phyloP scores from a whole-genome alignment of 495 filamentous ascomycete species.

The Polyplosphaeria fusca region DNA sequence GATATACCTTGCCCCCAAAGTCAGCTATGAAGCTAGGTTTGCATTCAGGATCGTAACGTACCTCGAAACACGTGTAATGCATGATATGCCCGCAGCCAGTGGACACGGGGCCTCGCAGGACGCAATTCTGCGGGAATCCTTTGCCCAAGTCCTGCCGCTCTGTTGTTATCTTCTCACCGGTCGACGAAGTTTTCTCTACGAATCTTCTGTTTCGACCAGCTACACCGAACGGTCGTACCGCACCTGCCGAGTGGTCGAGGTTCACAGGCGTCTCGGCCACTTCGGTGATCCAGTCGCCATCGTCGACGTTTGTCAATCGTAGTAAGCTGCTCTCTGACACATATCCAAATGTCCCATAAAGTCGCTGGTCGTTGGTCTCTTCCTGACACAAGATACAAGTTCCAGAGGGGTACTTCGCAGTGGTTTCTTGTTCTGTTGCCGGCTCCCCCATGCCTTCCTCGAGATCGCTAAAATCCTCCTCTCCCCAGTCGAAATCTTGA shows the following conservation, averaged over 20 bases:
- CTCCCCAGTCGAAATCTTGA: slow-evolving; percentile 84
- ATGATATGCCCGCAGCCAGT: slow-evolving; percentile 97
- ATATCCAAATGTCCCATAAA: slow-evolving; percentile 89
- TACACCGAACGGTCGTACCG: slow-evolving; percentile 82
- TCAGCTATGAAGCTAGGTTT: too few relatives aligned
- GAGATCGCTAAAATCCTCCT: slow-evolving; percentile 62
- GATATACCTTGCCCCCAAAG: too few relatives aligned
- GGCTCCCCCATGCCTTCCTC: slow-evolving; percentile 59
- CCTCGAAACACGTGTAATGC: slow-evolving; percentile 95
- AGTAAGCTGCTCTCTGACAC: slow-evolving; percentile 84
- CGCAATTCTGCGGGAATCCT: slow-evolving; percentile 71
- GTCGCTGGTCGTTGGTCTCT: slow-evolving; percentile 80
- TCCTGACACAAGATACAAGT: slow-evolving; percentile 97
- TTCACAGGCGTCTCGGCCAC: slow-evolving; percentile 70
- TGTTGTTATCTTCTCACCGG: slow-evolving; percentile 64
- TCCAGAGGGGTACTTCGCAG: slow-evolving; percentile 90
- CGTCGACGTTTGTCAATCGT: slow-evolving; percentile 76
- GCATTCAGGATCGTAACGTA: too few relatives aligned
- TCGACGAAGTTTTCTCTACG: slow-evolving; percentile 69
- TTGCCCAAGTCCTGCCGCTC: slow-evolving; percentile 83
- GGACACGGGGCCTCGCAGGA: slow-evolving; percentile 73
- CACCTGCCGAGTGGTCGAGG: slow-evolving; percentile 78
- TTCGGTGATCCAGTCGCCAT: slow-evolving; percentile 81
- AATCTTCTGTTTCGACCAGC: slow-evolving; percentile 76
- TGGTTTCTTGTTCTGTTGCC: slow-evolving; percentile 57